Percentiles rank a stretch among this genome's conserved stretches.
Conservation (phyloP, 1,284 basidiomycete genomes). For the Fomitopsis schrenkii region DNA sequence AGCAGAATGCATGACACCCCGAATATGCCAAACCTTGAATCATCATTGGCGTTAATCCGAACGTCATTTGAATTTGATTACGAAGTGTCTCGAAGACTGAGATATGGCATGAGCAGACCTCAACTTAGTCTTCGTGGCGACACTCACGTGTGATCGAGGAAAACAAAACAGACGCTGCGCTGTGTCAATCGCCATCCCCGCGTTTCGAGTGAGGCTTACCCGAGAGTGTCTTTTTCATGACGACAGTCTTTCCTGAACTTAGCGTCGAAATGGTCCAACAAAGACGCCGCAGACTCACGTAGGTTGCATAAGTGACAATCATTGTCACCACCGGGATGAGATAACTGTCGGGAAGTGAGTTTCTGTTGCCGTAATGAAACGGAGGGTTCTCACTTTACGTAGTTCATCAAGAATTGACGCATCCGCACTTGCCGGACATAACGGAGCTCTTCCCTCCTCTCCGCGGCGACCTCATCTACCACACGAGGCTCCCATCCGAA, state of each 20-base stretch:
- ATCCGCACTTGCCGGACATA: slow-evolving; percentile 40
- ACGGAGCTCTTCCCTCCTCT: slow-evolving; percentile 52
- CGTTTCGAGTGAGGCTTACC: slow-evolving; percentile 21
- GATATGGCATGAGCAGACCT: not conserved
- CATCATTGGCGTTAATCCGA: slow-evolving; percentile 28
- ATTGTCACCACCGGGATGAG: slow-evolving; percentile 66
- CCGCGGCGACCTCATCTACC: slow-evolving; percentile 37
- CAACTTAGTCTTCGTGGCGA: not conserved
- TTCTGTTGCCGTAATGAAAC: not conserved
- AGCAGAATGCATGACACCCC: slow-evolving; percentile 8
- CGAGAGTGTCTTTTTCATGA: slow-evolving; percentile 30
- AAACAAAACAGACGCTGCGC: slow-evolving; percentile 33
- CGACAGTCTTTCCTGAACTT: slow-evolving; percentile 25
- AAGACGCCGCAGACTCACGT: slow-evolving; percentile 24
- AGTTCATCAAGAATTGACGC: slow-evolving; percentile 31
- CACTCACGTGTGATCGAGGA: slow-evolving; percentile 35
- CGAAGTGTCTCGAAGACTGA: slow-evolving; percentile 32
- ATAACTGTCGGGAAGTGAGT: slow-evolving; percentile 28
- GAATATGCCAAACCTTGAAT: slow-evolving; percentile 29
- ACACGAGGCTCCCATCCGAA: slow-evolving; percentile 52
- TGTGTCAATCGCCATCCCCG: not conserved
- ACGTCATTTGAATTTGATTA: slow-evolving; percentile 27
- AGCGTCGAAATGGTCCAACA: not conserved
- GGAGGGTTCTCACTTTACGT: slow-evolving; percentile 24
- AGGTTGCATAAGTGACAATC: slow-evolving; percentile 63